Percentiles rank a stretch among this genome's conserved stretches.
Evolutionary conservation across 192 early-diverging fungal genomes (phyloP).

Genomic region (Chytriomyces hyalinus): DNA sequence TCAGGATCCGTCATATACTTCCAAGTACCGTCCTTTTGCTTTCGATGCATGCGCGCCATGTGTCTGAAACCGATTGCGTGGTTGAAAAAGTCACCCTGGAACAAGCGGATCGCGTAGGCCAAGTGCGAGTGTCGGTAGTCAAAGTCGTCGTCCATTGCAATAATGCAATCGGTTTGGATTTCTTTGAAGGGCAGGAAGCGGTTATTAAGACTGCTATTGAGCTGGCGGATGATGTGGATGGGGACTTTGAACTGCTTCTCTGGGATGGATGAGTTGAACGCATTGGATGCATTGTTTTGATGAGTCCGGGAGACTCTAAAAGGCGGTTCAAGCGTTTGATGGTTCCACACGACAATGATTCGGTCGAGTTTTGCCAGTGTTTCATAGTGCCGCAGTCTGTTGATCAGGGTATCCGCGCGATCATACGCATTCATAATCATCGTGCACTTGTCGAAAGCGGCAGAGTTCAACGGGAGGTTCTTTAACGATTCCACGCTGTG

Average conservation of each 20-base stretch:
- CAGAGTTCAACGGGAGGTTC: background rate
- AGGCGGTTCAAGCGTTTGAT: constrained; percentile 36
- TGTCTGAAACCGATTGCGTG: constrained; percentile 40
- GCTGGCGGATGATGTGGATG: constrained; percentile 33
- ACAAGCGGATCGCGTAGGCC: constrained; percentile 35
- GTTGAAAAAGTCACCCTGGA: constrained; percentile 36
- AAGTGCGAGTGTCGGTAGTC: constrained; percentile 42
- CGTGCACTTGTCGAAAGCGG: constrained; percentile 39
- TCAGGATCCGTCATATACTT: constrained; percentile 15
- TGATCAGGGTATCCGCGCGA: constrained; percentile 26
- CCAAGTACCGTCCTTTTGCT: constrained; percentile 8
- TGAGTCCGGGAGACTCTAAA: background rate
- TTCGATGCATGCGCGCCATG: constrained; percentile 32
- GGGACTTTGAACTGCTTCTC: constrained; percentile 21
- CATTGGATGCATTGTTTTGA: background rate
- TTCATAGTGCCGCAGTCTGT: constrained; percentile 38
- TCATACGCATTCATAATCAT: constrained; percentile 39
- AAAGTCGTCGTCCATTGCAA: constrained; percentile 49
- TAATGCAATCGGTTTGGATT: constrained; percentile 42
- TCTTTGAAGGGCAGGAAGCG: constrained; percentile 38
- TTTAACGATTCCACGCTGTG: background rate
- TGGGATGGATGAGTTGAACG: background rate
- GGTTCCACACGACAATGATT: constrained; percentile 47
- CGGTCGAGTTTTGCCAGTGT: constrained; percentile 25
- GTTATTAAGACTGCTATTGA: constrained; percentile 39